A percentile compares a stretch with the other conserved stretches of the same genome.
Conservation (phyloP, 208 protist genomes). For the Trypanosoma scelopori region DNA sequence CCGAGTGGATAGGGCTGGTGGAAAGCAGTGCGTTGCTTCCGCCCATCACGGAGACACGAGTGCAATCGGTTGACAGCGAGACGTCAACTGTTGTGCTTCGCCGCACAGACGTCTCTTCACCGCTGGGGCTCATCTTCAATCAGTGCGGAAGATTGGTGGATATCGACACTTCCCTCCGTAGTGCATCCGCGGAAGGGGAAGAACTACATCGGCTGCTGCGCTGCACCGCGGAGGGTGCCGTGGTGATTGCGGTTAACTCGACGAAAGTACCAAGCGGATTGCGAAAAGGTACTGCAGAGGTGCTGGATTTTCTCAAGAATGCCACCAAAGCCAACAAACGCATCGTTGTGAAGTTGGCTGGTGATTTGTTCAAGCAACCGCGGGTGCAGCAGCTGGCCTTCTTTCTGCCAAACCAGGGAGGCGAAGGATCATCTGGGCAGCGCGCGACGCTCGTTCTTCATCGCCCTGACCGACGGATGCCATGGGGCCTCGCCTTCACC, state of each 20-base stretch:
- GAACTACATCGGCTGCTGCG: conserved; percentile 54
- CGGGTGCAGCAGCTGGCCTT: conserved; percentile 41
- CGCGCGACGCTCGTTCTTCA: conserved; percentile 48
- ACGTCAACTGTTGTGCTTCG: conserved; percentile 36
- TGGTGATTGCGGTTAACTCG: conserved; percentile 47
- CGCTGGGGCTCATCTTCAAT: conserved; percentile 78
- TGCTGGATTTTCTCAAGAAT: conserved; percentile 22
- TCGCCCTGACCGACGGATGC: conserved; percentile 30
- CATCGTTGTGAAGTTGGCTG: conserved; percentile 39
- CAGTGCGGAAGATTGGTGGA: conserved; percentile 55
- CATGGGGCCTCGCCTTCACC: conserved; percentile 36
- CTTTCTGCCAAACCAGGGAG: conserved; percentile 43
- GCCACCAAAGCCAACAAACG: conserved; percentile 30
- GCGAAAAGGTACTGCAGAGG: neutral
- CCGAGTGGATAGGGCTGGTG: conserved; percentile 54
- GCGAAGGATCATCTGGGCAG: conserved; percentile 54
- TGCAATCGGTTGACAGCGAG: conserved; percentile 37
- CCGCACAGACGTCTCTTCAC: conserved; percentile 35
- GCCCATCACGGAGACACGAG: conserved; percentile 40
- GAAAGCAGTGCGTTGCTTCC: conserved; percentile 34
- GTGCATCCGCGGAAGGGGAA: conserved; percentile 33
- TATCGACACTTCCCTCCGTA: conserved; percentile 60
- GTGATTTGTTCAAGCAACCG: conserved; percentile 32
- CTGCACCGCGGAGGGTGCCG: conserved; percentile 35
- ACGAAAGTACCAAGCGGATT: conserved; percentile 18